Evolutionary conservation across 371 early-diverging fungal species (phyloP).

Genomic region (Blakeslea trispora): DNA sequence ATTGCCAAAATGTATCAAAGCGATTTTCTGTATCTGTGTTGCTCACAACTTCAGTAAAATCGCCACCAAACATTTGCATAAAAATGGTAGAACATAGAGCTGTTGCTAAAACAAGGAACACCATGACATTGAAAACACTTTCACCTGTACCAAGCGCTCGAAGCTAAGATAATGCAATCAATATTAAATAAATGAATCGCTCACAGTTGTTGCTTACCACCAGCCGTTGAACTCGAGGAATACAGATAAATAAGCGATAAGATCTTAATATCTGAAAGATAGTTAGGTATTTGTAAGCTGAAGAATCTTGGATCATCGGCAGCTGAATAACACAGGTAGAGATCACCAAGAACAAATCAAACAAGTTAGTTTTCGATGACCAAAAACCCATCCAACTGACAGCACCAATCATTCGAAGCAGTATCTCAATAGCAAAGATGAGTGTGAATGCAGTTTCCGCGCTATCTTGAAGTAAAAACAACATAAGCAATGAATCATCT

Average conservation of each 20-base stretch:
- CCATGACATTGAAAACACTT: slow-evolving; percentile 46
- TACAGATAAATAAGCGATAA: slow-evolving; percentile 57
- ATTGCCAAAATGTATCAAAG: slow-evolving; percentile 52
- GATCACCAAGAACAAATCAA: slow-evolving; percentile 56
- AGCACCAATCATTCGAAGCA: slow-evolving; percentile 51
- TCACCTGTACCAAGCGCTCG: slow-evolving; percentile 53
- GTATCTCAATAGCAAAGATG: slow-evolving; percentile 54
- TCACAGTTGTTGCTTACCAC: slow-evolving; percentile 33
- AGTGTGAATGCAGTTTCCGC: slow-evolving; percentile 56
- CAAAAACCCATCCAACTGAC: slow-evolving; percentile 53
- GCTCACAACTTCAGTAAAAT: slow-evolving; percentile 28
- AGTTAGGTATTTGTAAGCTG: slow-evolving; percentile 56
- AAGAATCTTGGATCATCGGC: slow-evolving; percentile 52
- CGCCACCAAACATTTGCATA: slow-evolving; percentile 56
- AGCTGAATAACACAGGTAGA: slow-evolving; percentile 55
- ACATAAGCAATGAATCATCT: no score
- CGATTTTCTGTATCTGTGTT: slow-evolving; percentile 29
- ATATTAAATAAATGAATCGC: slow-evolving; percentile 2
- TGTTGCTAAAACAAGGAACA: slow-evolving; percentile 42
- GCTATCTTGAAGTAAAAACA: slow-evolving; percentile 29
- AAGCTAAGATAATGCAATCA: slow-evolving; percentile 16
- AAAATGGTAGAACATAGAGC: slow-evolving; percentile 45
- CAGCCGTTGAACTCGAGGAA: slow-evolving; percentile 54
- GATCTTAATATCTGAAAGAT: slow-evolving; percentile 53
- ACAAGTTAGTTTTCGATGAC: slow-evolving; percentile 45